Evolutionary conservation across 352 stramenopile species (phyloP), one percentile per base, ranked within the genome.

Genomic region (Pythium rhizo-oryzae): DNA sequence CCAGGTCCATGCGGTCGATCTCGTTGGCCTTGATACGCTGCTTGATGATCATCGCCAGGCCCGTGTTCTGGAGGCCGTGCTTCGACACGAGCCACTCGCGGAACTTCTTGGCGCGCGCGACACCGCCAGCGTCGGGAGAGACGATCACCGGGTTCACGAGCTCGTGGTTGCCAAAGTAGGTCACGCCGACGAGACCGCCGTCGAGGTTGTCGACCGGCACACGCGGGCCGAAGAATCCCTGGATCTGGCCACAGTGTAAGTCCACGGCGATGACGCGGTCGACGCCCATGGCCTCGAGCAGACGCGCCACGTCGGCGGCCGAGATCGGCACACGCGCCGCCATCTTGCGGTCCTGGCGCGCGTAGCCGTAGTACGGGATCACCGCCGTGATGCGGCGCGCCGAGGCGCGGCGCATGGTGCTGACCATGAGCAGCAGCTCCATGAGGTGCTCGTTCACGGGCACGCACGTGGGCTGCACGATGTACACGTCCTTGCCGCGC

Each of bases 1-100:
- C 98, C 15, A 99, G 86, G 80, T 99, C 98, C 98, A 99, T 99
- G 62, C 91, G 86, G 77, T 99, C 97, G 54, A 99, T 98, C 76
- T 98, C 89, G 70, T 97, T 97, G 57, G 97, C 95, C 75, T 97
- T 98, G 64, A 98, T 93, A 71, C 98, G 94, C 89, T 99, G 98
- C 85, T 99, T 99, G 81, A 99, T 99, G 89, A 99, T 99, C 98
- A 99, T 99, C 47, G 98, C 98, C 25, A 99, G 89, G 12, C 97
- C 97, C 50, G 98, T 97, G 79, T 99, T 98, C 51, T 95, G 88
- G 58, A 99, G 89, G 11, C 98, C 96, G 81, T 99, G 96, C 81
- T 99, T 99, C 72, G 96, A 92, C 41, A 97, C 91, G 37, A 99
- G 94, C 75, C 97, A 98, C 80, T 99, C 98, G 59, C 98, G 98